Evolutionary conservation across 192 early-diverging fungal genomes (phyloP), one percentile per base, ranked within the genome.

Genomic region (Haplosporangium gracile): DNA sequence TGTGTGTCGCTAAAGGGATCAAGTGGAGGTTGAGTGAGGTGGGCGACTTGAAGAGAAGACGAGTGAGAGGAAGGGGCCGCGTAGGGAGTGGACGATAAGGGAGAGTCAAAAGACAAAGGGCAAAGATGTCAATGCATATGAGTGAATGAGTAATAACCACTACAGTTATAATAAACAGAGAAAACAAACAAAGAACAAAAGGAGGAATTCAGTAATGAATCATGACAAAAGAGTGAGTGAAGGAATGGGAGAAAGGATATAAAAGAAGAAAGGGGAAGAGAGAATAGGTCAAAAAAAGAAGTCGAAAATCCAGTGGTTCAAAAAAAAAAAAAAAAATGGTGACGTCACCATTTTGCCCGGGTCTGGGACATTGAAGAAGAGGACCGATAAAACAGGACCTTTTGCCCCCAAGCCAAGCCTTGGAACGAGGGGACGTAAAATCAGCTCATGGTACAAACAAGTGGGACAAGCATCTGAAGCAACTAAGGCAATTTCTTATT

Each of bases 161-260:
- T 49, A 49, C 47, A 49, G 47, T 49, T 11, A 16, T 16, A 49
- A 47, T 34, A 7, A 24, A 76, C 5, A 76, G 20, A 4, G 18
- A 74, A 18, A 47, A 73, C 42, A 43, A 9, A 68, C 4, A 68
- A 51, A 18, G n/a, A 65, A 20, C 34, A 75, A 29, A 16, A 49
- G 20, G 22, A 45, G 51, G 51, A 73, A 80, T 22, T 68, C 72
- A 74, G 10, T 47, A 32, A 26, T 26, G 34, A 63, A 75, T 20
- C 45, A 51, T 68, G 20, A 20, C 29, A 36, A 47, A 15, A 40
- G 38, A 57, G 63, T 40, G 47, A 74, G 16, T 13, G 32, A 34
- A 74, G 24, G 49, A 47, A 32, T n/a, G 40, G 70, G 36, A 72
- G 20, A n/a, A 43, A 42, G 29, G 40, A 36, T 36, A 36, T 36